Base-by-base conservation (phyloP, 1,139 yeast genomes). In the Pichia inconspicua region DNA sequence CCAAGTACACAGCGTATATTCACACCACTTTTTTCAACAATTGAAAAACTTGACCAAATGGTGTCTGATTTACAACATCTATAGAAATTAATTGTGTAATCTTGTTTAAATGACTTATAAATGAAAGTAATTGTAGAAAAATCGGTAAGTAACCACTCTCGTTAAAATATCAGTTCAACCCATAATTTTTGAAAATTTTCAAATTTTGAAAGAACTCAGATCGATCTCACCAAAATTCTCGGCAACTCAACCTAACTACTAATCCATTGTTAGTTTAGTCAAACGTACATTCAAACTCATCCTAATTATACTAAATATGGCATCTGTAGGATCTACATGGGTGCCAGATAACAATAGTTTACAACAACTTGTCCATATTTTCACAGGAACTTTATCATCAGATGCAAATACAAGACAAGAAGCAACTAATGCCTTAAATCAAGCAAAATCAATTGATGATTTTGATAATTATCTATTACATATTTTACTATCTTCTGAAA, bases 391-490 rank as follows among this genome's bases (percentile, higher is more conserved):
- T 1, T 71, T 86, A 56, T 80, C 89, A 2, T 65, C 82, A 15
- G 70, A 76, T 55, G 72, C 76, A 42, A 60, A 63, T 8, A 78
- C 73, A 45, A 73, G 95, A 56, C 67, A 65, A n/a, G 69, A 70
- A 49, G 80, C 85, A 1, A 85, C 81, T 48, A 80, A 78, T 42
- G 86, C 92, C 3, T 71, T 89, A 46, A 74, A 74, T 15, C 77
- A 75, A 45, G 95, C 94, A 34, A 78, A 78, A 57, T 57, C 65
- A 22, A 86, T 84, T 60, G 82, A 86, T 1, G 94, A 87, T 62
- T 76, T 86, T 56, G 84, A 83, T 58, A 87, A 85, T 64, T 92
- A 90, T 64, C 71, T 92, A 40, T 74, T 87, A 40, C 78, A 77
- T 58, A 74, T 90, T 45, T 71, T 92, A 43, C 77, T 86, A 49